Base-by-base conservation (phyloP, 768 basidiomycete species). In the Kwoniella sp. region DNA sequence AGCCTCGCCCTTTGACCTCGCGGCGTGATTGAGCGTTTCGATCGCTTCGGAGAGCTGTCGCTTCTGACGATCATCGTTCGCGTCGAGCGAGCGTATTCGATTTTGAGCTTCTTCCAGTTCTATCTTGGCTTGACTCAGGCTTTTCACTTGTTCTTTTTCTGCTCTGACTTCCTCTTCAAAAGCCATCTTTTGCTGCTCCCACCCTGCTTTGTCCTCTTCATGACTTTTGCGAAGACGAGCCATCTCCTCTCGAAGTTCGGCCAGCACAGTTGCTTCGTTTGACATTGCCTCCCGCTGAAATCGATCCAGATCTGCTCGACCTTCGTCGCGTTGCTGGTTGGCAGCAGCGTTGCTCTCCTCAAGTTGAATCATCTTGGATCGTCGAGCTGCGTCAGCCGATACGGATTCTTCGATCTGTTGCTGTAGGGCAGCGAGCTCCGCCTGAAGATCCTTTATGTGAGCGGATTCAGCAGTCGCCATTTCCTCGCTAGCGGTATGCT, bases 251-350 rank as follows among this genome's bases (percentile, higher is more conserved):
- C 52, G 44, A 1, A 67, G 53, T 22, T 55, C 53, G 1, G 41
- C 43, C 23, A 64, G 32, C 7, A 52, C 44, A 19, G 43, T 47
- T 3, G 50, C 41, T 41, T 68, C 60, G 31, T 50, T 54, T 22
- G 37, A 31, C 47, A 60, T 58, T 14, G 54, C 55, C 26, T 46
- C 63, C 4, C 51, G 46, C 20, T 60, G 59, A 27, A 49, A 60
- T 29, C 48, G 15, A 29, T 60, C 59, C 15, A 60, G 46, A 41
- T 60, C 55, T 5, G 27, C 19, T 5, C 45, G 45, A 17, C 54
- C 59, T 29, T 51, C 41, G 25, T 53, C 45, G 9, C 46, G 39
- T 20, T 47, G 47, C n/a, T 32, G 48, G 6, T 50, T 44, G 5
- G 28, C n/a, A 11, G 27, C 15, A 8, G 27, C 36, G 10, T 32